Evolutionary conservation across 2,329 filamentous ascomycete species (phyloP).

Genomic region (Fusarium musae): DNA sequence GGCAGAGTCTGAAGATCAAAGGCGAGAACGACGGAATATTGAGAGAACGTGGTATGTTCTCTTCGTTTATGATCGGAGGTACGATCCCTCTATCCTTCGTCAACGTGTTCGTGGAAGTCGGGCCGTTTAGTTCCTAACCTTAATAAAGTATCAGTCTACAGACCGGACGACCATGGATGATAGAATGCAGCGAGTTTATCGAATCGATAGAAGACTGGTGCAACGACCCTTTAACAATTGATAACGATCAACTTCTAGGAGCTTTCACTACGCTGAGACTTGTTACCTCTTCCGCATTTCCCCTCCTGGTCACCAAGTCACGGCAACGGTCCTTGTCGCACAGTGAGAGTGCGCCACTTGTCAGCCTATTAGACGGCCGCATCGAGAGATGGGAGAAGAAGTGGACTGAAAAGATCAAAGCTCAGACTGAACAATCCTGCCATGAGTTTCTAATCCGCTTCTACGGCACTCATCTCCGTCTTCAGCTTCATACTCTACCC

Average conservation of each 20-base stretch:
- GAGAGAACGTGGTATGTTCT: neutral
- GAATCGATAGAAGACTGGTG: neutral
- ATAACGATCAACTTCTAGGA: neutral
- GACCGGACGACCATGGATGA: neutral
- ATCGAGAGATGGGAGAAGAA: neutral
- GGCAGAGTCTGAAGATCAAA: neutral
- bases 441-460: neutral
- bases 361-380: neutral
- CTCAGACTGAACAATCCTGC: neutral
- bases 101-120: fast-evolving
- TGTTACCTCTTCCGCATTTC: neutral
- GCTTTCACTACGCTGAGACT: neutral
- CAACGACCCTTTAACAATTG: neutral
- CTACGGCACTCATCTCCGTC: neutral
- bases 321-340: neutral
- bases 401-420: neutral
- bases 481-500: neutral
- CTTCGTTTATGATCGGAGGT: neutral
- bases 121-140: neutral
- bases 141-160: neutral
- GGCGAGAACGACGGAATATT: neutral
- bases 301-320: neutral
- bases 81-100: fast-evolving
- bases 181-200: neutral
- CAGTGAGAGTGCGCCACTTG: neutral